These are phyloP conservation scores for Tolypocladium tropicale DNA, from an alignment of 2,329 filamentous ascomycete genomes.

Conservation along the genomic window DNA sequence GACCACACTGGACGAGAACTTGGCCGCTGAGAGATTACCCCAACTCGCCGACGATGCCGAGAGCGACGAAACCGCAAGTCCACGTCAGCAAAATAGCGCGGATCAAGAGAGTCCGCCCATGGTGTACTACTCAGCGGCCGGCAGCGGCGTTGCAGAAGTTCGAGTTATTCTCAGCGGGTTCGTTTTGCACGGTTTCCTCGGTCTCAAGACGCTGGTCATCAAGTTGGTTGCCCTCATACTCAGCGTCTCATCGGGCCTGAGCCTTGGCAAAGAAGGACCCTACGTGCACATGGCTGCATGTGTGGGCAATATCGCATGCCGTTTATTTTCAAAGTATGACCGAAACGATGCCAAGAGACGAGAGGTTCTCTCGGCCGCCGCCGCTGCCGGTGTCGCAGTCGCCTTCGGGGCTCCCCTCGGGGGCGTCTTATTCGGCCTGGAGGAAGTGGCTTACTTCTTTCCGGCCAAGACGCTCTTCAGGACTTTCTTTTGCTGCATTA, in stretches of 20 bases:
- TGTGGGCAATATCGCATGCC: conserved; percentile 88
- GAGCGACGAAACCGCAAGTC: conserved; percentile 34
- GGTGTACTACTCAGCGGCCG: conserved; percentile 92
- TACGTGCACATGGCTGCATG: conserved; percentile 97
- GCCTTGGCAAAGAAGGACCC: conserved; percentile 86
- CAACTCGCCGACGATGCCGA: conserved; percentile 27
- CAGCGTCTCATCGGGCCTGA: conserved; percentile 85
- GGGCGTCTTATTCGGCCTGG: conserved; percentile 83
- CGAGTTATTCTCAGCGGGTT: conserved; percentile 97
- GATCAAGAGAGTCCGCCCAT: conserved; percentile 50
- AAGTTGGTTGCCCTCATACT: conserved; percentile 78
- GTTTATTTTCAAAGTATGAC: conserved; percentile 90
- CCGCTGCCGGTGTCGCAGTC: conserved; percentile 84
- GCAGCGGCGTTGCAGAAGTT: conserved; percentile 93
- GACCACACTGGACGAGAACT: conserved; percentile 83
- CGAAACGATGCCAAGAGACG: conserved; percentile 88
- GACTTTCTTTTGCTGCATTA: conserved; percentile 97
- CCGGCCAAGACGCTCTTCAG: conserved; percentile 94
- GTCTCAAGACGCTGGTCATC: conserved; percentile 73
- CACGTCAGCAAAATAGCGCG: conserved; percentile 26
- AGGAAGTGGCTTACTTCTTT: conserved; percentile 96
- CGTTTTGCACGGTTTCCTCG: conserved; percentile 90
- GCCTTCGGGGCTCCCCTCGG: conserved; percentile 84
- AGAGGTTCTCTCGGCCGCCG: conserved; percentile 86
- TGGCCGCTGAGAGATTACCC: conserved; percentile 53